Evolutionary conservation across 2,329 filamentous ascomycete species (phyloP), one percentile per base, ranked within the genome.

Genomic region (Periconia sp.): DNA sequence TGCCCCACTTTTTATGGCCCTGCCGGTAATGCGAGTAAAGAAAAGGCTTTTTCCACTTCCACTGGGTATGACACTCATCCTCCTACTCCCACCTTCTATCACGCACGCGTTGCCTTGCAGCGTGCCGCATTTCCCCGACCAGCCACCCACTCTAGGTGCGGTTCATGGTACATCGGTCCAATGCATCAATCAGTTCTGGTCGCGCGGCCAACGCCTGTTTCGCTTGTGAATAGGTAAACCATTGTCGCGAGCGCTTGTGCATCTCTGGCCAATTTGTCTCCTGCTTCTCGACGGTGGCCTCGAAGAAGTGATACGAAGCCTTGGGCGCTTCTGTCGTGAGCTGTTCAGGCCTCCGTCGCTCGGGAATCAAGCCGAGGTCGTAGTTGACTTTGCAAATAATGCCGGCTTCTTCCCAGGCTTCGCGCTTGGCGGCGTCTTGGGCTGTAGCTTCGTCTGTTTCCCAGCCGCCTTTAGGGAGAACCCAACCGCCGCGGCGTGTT

Each of bases 341-440:
- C 59, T 83, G 75, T 19, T 76, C 72, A 23, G 78, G 71, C 45
- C 77, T 83, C 53, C 92, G 85, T 72, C 86, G 89, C 76, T 99
- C 94, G 50, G 87, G 79, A 64, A 99, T 96, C 60, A 88, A 83
- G 59, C 92, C 92, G 47, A 99, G 83, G 74, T 96, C 91, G 72
- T 88, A 89, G 65, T 89, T 87, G 74, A 97, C 87, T 54, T 85
- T 88, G 75, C 93, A 90, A 66, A 89, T 82, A 68, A 97, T 95
- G 67, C 94, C 94, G 41, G 92, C 94, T 78, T 97, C 94, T 79
- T 97, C 94, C 94, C 94, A 97, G 56, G 94, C 94, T 76, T 99
- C 94, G 63, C 94, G 82, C 81, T 81, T 88, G 47, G 85, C 85
- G 52, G 94, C 94, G 53, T 94, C 90, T 72, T 93, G 85, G 57